Base-by-base conservation (phyloP, 2,329 filamentous ascomycete genomes). In the Scedosporium minutisporum region DNA sequence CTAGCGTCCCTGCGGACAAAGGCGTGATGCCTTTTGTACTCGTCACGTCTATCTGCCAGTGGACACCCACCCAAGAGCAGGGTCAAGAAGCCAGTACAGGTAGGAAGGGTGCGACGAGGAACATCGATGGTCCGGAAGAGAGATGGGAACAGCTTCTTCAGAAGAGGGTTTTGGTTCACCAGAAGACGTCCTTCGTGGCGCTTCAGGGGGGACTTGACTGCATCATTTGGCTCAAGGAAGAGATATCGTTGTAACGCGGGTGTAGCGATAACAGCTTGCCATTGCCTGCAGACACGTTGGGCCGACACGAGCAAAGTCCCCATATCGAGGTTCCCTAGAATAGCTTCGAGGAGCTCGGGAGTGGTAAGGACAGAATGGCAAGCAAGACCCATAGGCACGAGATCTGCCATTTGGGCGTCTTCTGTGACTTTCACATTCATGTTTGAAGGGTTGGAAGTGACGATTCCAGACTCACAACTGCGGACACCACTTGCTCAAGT, bases 261-360 rank as follows among this genome's bases (percentile, higher is more conserved):
- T 12, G 63, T 63, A n/a, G 59, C 61, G 62, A 65, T 63, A 62
- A 68, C 10, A 64, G 57, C 33, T 25, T 61, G 23, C 69, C 70
- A 72, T 27, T 59, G 27, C 21, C 58, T 67, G 53, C 66, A 66
- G 23, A 72, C 68, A 1, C 69, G 67, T 6, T 62, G 61, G 18
- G 64, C 67, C 5, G 68, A 68, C 3, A 67, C 62, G 6, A 72
- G 67, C 2, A 71, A 67, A 4, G 69, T 69, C 7, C 61, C 63
- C 65, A 69, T 67, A 62, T 71, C 69, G 4, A 70, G 60, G 6
- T 67, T 64, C 7, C 65, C 25, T 18, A 72, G 63, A 27, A 71
- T 69, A 25, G 65, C 64, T 33, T 72, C 70, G 25, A 71, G 63
- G 5, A 72, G 61, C 63, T 72, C 70, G 9, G 68, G 65, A 33